Percentiles rank a stretch among this genome's conserved stretches.
Conservation (phyloP, 148 eudicot genomes). For the Chenopodium quinoa region DNA sequence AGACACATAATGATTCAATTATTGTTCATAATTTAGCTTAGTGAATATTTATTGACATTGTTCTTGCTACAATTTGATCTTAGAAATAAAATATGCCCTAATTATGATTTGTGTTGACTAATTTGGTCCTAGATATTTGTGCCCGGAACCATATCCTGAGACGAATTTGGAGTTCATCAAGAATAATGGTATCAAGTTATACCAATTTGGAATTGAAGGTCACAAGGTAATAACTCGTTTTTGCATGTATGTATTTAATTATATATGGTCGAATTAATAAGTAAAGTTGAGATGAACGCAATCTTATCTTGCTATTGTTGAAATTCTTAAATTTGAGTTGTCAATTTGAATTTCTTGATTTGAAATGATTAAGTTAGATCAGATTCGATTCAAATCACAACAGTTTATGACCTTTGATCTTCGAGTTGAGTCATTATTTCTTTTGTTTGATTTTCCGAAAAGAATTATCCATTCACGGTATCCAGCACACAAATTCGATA, state of each 20-base stretch:
- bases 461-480: neutral
- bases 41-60: neutral
- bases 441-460: neutral
- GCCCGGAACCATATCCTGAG: conserved; percentile 91
- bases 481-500: neutral
- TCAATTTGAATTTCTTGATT: neutral
- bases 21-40: no score
- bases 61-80: neutral
- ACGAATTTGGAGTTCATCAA: conserved; percentile 58
- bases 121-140: conserved; percentile 52
- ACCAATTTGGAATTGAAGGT: conserved; percentile 84
- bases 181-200: conserved; percentile 66
- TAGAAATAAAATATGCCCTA: neutral
- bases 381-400: neutral
- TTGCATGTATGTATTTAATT: no score
- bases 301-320: neutral
- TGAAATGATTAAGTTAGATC: neutral
- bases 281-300: neutral
- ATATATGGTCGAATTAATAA: no score
- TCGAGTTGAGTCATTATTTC: conserved; percentile 2
- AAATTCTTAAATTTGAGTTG: neutral
- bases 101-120: neutral
- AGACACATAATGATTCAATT: no score
- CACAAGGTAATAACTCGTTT: conserved; percentile 45
- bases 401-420: neutral